Evolutionary conservation across 306 rosid genomes (phyloP), one percentile per base, ranked within the genome.

Genomic region (Rosa multiflora): DNA sequence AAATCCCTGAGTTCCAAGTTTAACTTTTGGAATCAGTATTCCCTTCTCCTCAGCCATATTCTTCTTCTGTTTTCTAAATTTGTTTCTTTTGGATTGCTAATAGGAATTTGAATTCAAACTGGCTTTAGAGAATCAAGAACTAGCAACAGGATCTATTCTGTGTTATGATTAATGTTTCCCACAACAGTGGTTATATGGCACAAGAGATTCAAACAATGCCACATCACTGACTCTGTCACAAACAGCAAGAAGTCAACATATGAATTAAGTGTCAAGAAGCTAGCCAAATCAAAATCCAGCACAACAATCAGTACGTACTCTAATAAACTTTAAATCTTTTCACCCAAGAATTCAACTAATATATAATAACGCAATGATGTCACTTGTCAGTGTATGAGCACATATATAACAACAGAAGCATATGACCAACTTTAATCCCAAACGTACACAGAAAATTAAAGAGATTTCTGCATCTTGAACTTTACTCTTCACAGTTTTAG

Each of bases 1-100:
- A 4, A 90, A 78, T 78, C 94, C 94, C 66, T 74, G 86, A 32
- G 29, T 79, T 79, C 90, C 94, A 70, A 88, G 88, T 67, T 77
- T 83, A 23, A 88, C 89, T 49, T 84, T 78, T 12, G 88, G 89
- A 56, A 86, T 82, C 12, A 69, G 79, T 1, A 74, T 59, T 20
- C 39, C 53, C 40, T 62, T 66, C 10, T 46, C 55, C 40, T 47
- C 79, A 23, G 81, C 82, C 93, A 91, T 88, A 42, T 43, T 68
- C 56, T 74, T 74, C 40, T 12, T 48, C 80, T 77, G 18, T 14
- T 48, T 48, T 29, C 17, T 12, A 11, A 3, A 12, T 13, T 5
- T 26, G 66, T 76, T 43, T 21, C 21, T 12, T 70, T 18, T 23
- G 6, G 12, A 58, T 8, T n/a, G 32, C 15, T 21, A 23, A 26